Evolutionary conservation across 257 asterid genomes (phyloP).

Genomic region (Thymus quinquecostatus): DNA sequence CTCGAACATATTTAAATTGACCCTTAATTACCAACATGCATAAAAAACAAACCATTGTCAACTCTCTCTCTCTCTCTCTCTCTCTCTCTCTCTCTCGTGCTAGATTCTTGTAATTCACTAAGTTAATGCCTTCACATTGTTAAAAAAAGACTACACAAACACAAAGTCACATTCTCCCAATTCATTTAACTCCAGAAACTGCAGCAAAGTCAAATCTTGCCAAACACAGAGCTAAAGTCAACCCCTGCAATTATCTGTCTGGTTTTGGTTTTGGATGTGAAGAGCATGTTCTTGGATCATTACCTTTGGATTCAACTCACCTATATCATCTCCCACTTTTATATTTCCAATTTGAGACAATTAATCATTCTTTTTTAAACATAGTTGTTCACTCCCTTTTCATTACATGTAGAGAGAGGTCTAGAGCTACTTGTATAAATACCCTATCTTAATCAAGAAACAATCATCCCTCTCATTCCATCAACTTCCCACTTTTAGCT

Average conservation of each 20-base stretch:
- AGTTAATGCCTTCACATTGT: background rate
- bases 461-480: background rate
- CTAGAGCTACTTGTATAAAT: conserved; percentile 13
- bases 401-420: background rate
- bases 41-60: background rate
- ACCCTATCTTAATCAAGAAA: background rate
- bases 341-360: too few relatives aligned
- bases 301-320: background rate
- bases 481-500: background rate
- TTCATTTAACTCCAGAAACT: background rate
- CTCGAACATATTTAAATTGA: background rate
- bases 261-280: conserved; percentile 3
- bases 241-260: background rate
- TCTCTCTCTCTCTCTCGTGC: background rate
- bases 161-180: background rate
- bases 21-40: background rate
- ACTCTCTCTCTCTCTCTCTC: background rate
- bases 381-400: background rate
- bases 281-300: conserved; percentile 8
- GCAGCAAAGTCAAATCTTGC: conserved; percentile 21
- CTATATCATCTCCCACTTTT: too few relatives aligned
- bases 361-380: background rate
- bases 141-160: background rate
- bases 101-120: background rate
- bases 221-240: conserved; percentile 21